Evolutionary conservation across 306 rosid genomes (phyloP).

Genomic region (Canavalia ensiformis): DNA sequence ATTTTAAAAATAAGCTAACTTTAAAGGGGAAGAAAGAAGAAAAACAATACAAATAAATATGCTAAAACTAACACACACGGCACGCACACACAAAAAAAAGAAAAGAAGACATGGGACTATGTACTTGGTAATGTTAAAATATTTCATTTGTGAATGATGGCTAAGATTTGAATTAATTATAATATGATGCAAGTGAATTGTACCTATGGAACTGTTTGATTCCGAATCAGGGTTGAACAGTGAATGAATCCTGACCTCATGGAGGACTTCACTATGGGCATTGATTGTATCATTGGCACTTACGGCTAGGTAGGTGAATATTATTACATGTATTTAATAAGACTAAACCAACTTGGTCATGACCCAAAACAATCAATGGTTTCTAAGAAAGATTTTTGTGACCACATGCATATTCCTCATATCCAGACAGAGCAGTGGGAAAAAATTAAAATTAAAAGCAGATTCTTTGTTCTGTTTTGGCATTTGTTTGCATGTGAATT

Average conservation of each 20-base stretch:
- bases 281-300: conserved; percentile 11
- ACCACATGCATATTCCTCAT: neutral
- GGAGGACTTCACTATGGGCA: neutral
- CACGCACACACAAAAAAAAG: no score
- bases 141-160: conserved; percentile 9
- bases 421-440: neutral
- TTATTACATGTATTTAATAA: conserved; percentile 7
- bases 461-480: neutral
- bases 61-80: neutral
- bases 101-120: neutral
- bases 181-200: neutral
- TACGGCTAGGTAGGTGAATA: neutral
- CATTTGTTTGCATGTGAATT: conserved; percentile 7
- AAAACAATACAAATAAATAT: neutral
- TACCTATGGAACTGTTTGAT: neutral
- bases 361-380: neutral
- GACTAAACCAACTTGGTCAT: neutral
- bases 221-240: neutral
- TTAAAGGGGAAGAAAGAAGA: neutral
- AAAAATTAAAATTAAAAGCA: neutral
- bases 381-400: neutral
- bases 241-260: neutral
- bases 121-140: neutral
- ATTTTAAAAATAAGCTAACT: neutral
- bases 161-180: conserved; percentile 13